Evolutionary conservation across 1,284 basidiomycete species (phyloP).

Genomic region (Exobasidium cylindrosporum): DNA sequence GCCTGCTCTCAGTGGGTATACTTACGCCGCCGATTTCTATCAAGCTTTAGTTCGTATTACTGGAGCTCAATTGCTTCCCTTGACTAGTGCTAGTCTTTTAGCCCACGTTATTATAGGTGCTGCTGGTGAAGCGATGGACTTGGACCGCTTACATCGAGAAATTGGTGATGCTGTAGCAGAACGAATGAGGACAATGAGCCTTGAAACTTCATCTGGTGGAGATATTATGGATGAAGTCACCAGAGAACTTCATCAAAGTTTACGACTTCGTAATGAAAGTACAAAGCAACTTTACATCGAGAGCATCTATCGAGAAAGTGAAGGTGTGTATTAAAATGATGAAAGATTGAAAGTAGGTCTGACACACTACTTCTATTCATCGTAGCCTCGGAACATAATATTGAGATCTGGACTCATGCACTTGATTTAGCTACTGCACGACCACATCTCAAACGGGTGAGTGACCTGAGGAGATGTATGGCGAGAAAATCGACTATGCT

Average conservation of each 20-base stretch:
- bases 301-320: constrained; percentile 68
- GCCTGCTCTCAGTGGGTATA: constrained; percentile 79
- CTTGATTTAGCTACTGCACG: constrained; percentile 71
- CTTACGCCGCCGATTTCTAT: constrained; percentile 79
- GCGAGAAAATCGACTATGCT: neutral
- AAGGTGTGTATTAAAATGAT: constrained; percentile 31
- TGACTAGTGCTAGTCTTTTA: constrained; percentile 91
- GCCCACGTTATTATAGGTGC: constrained; percentile 97
- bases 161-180: constrained; percentile 90
- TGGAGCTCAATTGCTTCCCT: constrained; percentile 82
- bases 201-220: constrained; percentile 25
- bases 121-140: constrained; percentile 92
- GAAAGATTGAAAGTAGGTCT: neutral
- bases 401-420: constrained; percentile 77
- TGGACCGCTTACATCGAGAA: constrained; percentile 92
- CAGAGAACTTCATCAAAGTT: constrained; percentile 81
- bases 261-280: constrained; percentile 87
- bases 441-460: constrained; percentile 74
- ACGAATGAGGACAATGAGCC: constrained; percentile 73
- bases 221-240: constrained; percentile 84
- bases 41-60: constrained; percentile 56
- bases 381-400: constrained; percentile 81
- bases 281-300: constrained; percentile 95
- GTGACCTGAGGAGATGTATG: constrained; percentile 34
- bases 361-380: neutral